Base-by-base conservation (phyloP, 2,329 filamentous ascomycete species). In the Dothideomycetes sp. region DNA sequence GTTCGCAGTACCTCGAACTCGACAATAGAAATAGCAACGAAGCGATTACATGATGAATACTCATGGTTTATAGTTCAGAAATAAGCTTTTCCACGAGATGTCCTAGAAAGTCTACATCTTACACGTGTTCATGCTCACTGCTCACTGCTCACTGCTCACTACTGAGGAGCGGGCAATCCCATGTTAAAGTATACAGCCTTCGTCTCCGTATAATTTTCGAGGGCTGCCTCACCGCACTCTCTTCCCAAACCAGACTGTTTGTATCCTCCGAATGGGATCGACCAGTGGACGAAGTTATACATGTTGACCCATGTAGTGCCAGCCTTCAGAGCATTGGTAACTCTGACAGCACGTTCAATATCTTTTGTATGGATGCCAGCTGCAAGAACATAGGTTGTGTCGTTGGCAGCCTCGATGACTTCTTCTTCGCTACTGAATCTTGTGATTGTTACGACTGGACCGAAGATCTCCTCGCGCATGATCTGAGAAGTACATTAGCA, bases 181-280 rank as follows among this genome's bases (percentile, higher is more conserved):
- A n/a, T n/a, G n/a, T n/a, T n/a, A n/a, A n/a, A n/a, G n/a, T n/a
- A n/a, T n/a, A 45, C 43, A 8, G 36, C 41, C 43, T 45, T 45
- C n/a, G 25, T 32, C 43, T 45, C 43, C 15, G 41, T 23, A 20
- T 35, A 45, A 23, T 45, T 23, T 18, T 42, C 38, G 7, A 45
- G 24, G 4, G 16, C 23, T 25, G 36, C 30, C 16, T n/a, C 15
- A 11, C 39, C 9, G 11, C 43, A 31, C 27, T 41, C 43, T 11
- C 43, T 22, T 6, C 43, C 43, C 3, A 32, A 22, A 8, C 43
- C 43, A 25, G 37, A 41, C 17, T 22, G 16, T 41, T 65, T 65
- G 47, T 60, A 63, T 1, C 64, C 64, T 25, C 63, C 64, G 46
- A 65, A 65, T 1, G 62, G 61, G 53, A 63, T 60, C 39, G 63